phyloP scores from a whole-genome alignment of 805 yeast genomes.

The Starmera caribaea region DNA sequence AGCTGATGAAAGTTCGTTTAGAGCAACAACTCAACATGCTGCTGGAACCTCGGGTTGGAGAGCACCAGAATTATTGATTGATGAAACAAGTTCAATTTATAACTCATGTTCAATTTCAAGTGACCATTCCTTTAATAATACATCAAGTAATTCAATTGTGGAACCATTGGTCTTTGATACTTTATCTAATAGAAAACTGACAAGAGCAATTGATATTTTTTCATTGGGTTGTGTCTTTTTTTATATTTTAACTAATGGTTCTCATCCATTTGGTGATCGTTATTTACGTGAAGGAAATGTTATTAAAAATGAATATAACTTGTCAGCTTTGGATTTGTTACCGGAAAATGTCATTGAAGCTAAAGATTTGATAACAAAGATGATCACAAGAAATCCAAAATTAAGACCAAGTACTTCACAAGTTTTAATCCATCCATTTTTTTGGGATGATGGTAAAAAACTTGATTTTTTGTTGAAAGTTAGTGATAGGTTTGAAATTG shows the following conservation, averaged over 20 bases:
- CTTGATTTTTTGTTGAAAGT: slow-evolving; percentile 79
- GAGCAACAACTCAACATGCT: slow-evolving; percentile 86
- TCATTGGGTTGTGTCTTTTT: slow-evolving; percentile 92
- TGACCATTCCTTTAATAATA: slow-evolving; percentile 14
- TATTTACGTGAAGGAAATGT: slow-evolving; percentile 86
- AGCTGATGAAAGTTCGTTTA: slow-evolving; percentile 84
- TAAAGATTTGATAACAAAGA: slow-evolving; percentile 54
- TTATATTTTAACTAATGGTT: slow-evolving; percentile 73
- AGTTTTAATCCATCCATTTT: slow-evolving; percentile 77
- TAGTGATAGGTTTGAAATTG: slow-evolving; percentile 86
- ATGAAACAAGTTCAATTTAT: slow-evolving; percentile 17
- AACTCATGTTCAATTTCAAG: slow-evolving; percentile 8
- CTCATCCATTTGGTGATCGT: slow-evolving; percentile 93
- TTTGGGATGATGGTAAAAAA: slow-evolving; percentile 70
- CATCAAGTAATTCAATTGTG: slow-evolving; percentile 16
- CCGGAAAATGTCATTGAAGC: slow-evolving; percentile 51
- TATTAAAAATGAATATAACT: slow-evolving; percentile 47
- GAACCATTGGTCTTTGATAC: slow-evolving; percentile 29
- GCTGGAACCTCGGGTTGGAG: slow-evolving; percentile 99
- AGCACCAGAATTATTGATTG: slow-evolving; percentile 78
- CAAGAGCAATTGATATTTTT: slow-evolving; percentile 87
- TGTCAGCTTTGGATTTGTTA: slow-evolving; percentile 12
- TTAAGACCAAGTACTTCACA: slow-evolving; percentile 59
- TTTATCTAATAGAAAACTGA: slow-evolving; percentile 48
- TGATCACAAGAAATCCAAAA: slow-evolving; percentile 64